Percentiles rank a stretch among this genome's conserved stretches.
Evolutionary conservation across 2,329 filamentous ascomycete genomes (phyloP).

Genomic region (Basipetospora chlamydospora): DNA sequence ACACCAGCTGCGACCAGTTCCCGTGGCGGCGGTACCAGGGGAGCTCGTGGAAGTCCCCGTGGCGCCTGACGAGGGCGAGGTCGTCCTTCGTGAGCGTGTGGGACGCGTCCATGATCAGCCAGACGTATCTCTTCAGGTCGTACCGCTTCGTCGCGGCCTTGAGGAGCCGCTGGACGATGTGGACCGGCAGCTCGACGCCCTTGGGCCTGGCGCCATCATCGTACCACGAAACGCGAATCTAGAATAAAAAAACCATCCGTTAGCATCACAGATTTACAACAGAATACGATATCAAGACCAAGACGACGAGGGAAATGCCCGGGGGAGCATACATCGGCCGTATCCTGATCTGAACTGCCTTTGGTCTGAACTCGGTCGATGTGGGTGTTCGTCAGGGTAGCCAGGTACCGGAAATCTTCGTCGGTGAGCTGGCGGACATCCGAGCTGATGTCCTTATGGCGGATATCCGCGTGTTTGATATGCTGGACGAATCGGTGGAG

Average conservation of each 20-base stretch:
- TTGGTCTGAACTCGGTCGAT: neutral
- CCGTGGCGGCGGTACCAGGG: constrained; percentile 1
- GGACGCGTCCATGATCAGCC: neutral
- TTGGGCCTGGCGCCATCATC: neutral
- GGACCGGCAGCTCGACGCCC: neutral
- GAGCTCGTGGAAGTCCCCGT: constrained; percentile 1
- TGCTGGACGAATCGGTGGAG: constrained; percentile 17
- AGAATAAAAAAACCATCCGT: neutral
- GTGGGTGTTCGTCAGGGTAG: constrained; percentile 18
- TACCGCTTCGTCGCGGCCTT: neutral
- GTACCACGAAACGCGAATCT: constrained; percentile 11
- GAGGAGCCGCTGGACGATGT: constrained; percentile 5
- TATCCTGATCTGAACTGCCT: too few relatives aligned
- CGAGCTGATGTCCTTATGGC: too few relatives aligned
- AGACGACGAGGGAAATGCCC: too few relatives aligned
- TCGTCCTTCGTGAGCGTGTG: neutral
- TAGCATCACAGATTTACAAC: too few relatives aligned
- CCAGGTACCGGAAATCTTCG: constrained; percentile 16
- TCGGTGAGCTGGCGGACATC: constrained; percentile 9
- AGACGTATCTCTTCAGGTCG: neutral
- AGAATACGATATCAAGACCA: too few relatives aligned
- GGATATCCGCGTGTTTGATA: too few relatives aligned
- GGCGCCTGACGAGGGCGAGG: neutral
- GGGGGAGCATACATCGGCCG: too few relatives aligned
- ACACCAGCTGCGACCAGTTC: neutral